A percentile compares a stretch with the other conserved stretches of the same genome.
Conservation (phyloP, 768 basidiomycete species). For the Cystobasidium ongulense region DNA sequence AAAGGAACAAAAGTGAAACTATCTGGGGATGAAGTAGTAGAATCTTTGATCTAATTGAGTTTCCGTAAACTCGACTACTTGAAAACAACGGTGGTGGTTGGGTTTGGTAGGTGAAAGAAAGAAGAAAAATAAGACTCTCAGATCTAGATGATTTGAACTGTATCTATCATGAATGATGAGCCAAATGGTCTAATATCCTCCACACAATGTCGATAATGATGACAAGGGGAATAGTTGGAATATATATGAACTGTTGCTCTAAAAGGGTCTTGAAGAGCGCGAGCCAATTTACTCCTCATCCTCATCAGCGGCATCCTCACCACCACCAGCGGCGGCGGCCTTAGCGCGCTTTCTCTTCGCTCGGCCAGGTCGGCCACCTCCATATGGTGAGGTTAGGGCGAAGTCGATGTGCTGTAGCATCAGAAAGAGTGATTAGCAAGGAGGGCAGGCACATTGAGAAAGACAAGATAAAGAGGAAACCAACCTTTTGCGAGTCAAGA, state of each 20-base stretch:
- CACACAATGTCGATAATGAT: too few species aligned
- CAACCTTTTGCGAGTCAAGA: constrained; percentile 88
- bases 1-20: not conserved
- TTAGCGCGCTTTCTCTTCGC: constrained; percentile 98
- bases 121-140: not conserved
- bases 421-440: not conserved
- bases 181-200: too few species aligned
- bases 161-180: too few species aligned
- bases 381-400: constrained; percentile 89
- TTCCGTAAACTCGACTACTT: not conserved
- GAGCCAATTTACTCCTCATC: constrained; percentile 34
- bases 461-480: constrained; percentile 23
- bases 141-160: too few species aligned
- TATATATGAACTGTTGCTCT: too few species aligned
- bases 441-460: not conserved
- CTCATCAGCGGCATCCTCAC: constrained; percentile 76
- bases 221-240: too few species aligned
- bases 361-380: constrained; percentile 72
- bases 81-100: not conserved
- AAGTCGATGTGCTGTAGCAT: constrained; percentile 80
- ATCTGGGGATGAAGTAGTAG: not conserved
- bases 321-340: constrained; percentile 80
- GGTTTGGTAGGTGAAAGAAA: not conserved
- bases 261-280: too few species aligned
- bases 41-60: not conserved